A percentile compares a stretch with the other conserved stretches of the same genome.
These are phyloP conservation scores for Fusarium brachygibbosum DNA, from an alignment of 2,329 filamentous ascomycete genomes.

Conservation along the genomic window DNA sequence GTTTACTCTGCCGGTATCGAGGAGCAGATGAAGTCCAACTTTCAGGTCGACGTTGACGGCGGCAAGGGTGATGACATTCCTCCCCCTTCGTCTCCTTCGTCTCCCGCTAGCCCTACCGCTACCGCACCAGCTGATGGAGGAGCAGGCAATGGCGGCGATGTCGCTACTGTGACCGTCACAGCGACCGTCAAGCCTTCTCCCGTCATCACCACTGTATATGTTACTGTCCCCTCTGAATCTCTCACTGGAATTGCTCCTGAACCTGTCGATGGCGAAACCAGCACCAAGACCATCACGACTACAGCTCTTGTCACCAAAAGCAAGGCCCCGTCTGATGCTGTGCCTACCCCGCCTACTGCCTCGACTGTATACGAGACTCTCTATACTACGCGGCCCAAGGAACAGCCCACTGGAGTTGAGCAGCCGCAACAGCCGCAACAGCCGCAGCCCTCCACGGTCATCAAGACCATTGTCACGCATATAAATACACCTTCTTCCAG, in stretches of 20 bases:
- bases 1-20: conserved; percentile 61
- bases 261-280: conserved; percentile 28
- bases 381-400: conserved; percentile 35
- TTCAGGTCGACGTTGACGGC: conserved; percentile 58
- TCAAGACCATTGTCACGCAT: conserved; percentile 33
- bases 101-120: conserved; percentile 27
- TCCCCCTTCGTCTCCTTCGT: conserved; percentile 38
- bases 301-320: conserved; percentile 41
- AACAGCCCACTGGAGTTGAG: conserved; percentile 18
- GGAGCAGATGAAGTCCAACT: conserved; percentile 61
- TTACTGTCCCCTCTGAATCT: conserved; percentile 53
- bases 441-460: conserved; percentile 38
- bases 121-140: conserved; percentile 34
- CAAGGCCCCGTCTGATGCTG: conserved; percentile 19
- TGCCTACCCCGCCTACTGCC: conserved; percentile 19
- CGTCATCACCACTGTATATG: conserved; percentile 54
- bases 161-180: conserved; percentile 53
- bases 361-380: conserved; percentile 43
- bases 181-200: conserved; percentile 58
- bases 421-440: conserved; percentile 23
- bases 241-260: conserved; percentile 18
- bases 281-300: conserved; percentile 43
- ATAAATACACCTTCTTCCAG: conserved; percentile 30
- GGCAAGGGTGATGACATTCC: conserved; percentile 37
- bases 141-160: conserved; percentile 22